Evolutionary conservation across 2,329 filamentous ascomycete genomes (phyloP).

Genomic region (Cladosporium sp.): DNA sequence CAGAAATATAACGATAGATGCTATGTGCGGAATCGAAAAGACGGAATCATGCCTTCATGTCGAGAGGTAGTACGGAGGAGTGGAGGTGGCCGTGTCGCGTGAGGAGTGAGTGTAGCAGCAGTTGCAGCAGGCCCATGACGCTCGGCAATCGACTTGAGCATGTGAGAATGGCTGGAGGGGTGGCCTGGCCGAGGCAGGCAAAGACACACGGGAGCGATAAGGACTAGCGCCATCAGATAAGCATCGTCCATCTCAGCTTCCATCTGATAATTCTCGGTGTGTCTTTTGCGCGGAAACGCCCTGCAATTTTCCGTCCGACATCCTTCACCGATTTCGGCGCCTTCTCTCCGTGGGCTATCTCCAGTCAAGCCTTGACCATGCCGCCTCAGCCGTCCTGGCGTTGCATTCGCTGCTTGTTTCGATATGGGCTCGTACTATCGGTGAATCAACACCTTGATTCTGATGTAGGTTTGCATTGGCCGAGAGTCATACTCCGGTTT

Average conservation of each 20-base stretch:
- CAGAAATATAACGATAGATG: too few species aligned
- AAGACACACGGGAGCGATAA: neutral
- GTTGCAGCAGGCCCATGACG: neutral
- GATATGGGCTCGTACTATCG: neutral
- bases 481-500: constrained; percentile 7
- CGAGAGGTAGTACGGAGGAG: neutral
- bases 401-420: constrained; percentile 3
- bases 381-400: neutral
- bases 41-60: neutral
- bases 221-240: neutral
- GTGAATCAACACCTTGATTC: neutral
- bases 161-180: neutral
- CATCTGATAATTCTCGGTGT: too few species aligned
- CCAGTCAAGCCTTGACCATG: neutral
- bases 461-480: neutral
- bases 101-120: neutral
- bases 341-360: constrained; percentile 6
- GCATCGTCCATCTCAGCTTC: too few species aligned
- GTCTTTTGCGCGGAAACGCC: too few species aligned
- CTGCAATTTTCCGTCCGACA: neutral
- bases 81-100: neutral
- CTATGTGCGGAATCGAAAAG: too few species aligned
- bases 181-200: neutral
- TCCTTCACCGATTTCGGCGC: constrained; percentile 9
- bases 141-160: neutral